Evolutionary conservation across 2,329 filamentous ascomycete genomes (phyloP), one percentile per base, ranked within the genome.

Genomic region (Fusarium heterosporum): DNA sequence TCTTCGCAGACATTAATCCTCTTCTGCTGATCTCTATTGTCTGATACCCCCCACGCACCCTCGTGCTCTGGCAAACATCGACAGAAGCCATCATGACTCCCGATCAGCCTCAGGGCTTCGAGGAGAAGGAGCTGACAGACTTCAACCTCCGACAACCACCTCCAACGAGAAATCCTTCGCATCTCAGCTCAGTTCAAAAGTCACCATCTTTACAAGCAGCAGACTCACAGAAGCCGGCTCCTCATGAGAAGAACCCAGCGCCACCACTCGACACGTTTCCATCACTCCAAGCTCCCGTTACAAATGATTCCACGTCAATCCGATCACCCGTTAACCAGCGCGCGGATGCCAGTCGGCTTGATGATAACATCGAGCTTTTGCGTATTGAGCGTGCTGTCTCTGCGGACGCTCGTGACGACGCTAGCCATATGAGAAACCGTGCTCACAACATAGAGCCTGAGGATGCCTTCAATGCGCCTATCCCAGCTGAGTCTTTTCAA

Each of bases 351-450:
- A 76, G 70, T 57, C 78, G 83, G 4, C 72, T 84, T 16, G 79
- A 80, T 46, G 83, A 85, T 53, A 82, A 84, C 48, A 78, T 85
- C 16, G 83, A 84, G 56, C 75, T 85, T 7, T 75, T 84, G 22
- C 81, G 83, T 4, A 77, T 81, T 43, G 83, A 85, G 66, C 78
- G 81, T 3, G 70, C 80, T 43, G 77, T 84, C 14, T 84, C 83
- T 8, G 75, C 78, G 14, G 77, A 83, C 46, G 80, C 82, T 30
- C 73, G 79, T 48, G 76, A 81, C 10, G 68, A 55, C 12, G 58
- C 61, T 6, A 66, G 64, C 28, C 43, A 70, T 12, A 30, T 66
- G 53, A 77, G 70, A 52, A 75, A 62, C 11, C 73, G 80, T 38
- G 72, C 72, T 40, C 78, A 79, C 30, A 73, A 77, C 11, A 60